Evolutionary conservation across 2,329 filamentous ascomycete genomes (phyloP).

Genomic region (Cladosporium colombiae): DNA sequence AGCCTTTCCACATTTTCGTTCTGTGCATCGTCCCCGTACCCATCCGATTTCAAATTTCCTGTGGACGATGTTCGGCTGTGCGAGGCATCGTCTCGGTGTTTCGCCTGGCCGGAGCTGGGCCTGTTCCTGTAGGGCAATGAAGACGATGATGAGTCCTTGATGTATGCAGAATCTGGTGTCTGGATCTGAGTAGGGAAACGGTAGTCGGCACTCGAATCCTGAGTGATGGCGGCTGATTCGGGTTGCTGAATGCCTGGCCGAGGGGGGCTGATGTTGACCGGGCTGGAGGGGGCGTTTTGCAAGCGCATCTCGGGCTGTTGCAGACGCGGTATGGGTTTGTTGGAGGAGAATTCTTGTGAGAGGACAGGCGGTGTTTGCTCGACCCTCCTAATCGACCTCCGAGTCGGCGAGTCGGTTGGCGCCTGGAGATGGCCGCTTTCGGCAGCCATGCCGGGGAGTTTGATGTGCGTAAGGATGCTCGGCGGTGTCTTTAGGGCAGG

Average conservation of each 20-base stretch:
- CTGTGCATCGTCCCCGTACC: conserved; percentile 30
- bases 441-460: conserved; percentile 13
- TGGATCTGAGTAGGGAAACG: conserved; percentile 24
- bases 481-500: neutral
- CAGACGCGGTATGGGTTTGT: conserved; percentile 16
- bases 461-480: conserved; percentile 1
- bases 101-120: conserved; percentile 22
- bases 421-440: conserved; percentile 13
- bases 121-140: conserved; percentile 28
- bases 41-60: conserved; percentile 23
- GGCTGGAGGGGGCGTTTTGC: conserved; percentile 36
- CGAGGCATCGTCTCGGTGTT: conserved; percentile 6
- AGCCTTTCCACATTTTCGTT: conserved; percentile 37
- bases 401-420: conserved; percentile 11
- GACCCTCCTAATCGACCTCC: conserved; percentile 16
- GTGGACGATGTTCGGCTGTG: conserved; percentile 24
- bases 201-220: conserved; percentile 17
- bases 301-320: conserved; percentile 33
- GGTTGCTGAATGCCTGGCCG: conserved; percentile 31
- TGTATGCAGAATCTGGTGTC: conserved; percentile 29
- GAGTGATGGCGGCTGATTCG: conserved; percentile 33
- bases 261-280: conserved; percentile 37
- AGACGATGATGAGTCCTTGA: conserved; percentile 20
- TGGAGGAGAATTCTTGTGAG: conserved; percentile 12
- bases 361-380: conserved; percentile 17